Conservation (phyloP, 176 grass and related monocot genomes). For the Canna indica region DNA sequence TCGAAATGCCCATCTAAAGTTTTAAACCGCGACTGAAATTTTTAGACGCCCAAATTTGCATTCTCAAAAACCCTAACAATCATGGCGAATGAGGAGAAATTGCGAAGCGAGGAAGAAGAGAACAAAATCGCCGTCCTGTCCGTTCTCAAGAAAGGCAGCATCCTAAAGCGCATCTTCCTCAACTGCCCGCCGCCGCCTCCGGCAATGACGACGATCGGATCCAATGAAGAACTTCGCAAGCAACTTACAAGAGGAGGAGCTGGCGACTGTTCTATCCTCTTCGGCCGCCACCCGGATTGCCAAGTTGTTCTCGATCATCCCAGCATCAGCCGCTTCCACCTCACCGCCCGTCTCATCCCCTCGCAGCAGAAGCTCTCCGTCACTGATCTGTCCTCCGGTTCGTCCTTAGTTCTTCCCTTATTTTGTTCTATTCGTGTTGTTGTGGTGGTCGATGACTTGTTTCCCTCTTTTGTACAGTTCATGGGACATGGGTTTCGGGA, state of each 20-base stretch:
- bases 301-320: conserved; percentile 80
- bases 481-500: conserved; percentile 86
- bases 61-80: not conserved
- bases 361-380: conserved; percentile 42
- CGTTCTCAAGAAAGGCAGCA: conserved; percentile 52
- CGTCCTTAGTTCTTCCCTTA: not conserved
- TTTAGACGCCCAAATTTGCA: not conserved
- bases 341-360: conserved; percentile 35
- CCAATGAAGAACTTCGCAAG: not conserved
- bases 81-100: conserved; percentile 14
- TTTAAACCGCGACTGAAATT: too few relatives aligned
- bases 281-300: conserved; percentile 77
- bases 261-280: conserved; percentile 28
- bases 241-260: conserved; percentile 18
- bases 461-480: conserved; percentile 35
- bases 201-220: not conserved
- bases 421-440: not conserved
- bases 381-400: conserved; percentile 68
- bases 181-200: conserved; percentile 23
- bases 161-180: conserved; percentile 79
- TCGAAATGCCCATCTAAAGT: too few relatives aligned
- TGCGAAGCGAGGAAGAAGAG: not conserved
- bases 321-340: conserved; percentile 84
- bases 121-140: conserved; percentile 61
- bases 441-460: not conserved